Evolutionary conservation across 2,329 filamentous ascomycete species (phyloP), one percentile per base, ranked within the genome.

Genomic region (Ceratocystiopsis minuta): DNA sequence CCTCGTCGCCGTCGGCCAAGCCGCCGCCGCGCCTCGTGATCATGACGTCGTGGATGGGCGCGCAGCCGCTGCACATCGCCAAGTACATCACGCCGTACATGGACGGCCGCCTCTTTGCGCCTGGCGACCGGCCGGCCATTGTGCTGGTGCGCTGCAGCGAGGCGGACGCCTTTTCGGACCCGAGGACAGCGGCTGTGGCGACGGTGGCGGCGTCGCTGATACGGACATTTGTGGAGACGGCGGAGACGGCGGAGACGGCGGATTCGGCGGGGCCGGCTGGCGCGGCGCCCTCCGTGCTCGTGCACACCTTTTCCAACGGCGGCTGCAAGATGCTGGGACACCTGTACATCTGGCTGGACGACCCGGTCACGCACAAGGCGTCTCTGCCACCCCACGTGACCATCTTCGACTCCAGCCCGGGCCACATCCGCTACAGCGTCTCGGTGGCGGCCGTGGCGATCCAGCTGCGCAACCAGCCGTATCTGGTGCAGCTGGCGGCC

Each of bases 221-320:
- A 37, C 56, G 55, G 20, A 55, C 53, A 1, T 44, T 58, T 13
- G 33, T 53, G 6, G 39, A 39, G 13, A 45, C 42, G 10, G 15
- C 14, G 12, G 32, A 15, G 13, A 10, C 32, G 32, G 32, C 32
- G 2, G 24, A 10, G 24, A 28, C 24, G 24, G 11, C 24, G 24
- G 11, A 6, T 6, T 6, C 11, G 24, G 6, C 24, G 24, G 24
- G 7, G 24, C 5, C 24, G 24, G 24, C 24, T 6, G 24, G 7
- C 24, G 11, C 24, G 9, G 32, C 42, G 33, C 58, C 57, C 12
- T 54, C 55, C 31, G 54, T 70, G 15, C 56, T 71, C 3, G 50
- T 67, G 13, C 68, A 72, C 48, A 45, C 62, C 32, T 70, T 72
- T 50, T 72, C 68, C 34, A 71, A 72, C 47, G 68, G 68, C 41